Evolutionary conservation across 805 yeast species (phyloP).

Genomic region (Saccharomycopsis oosterbeekiorum): DNA sequence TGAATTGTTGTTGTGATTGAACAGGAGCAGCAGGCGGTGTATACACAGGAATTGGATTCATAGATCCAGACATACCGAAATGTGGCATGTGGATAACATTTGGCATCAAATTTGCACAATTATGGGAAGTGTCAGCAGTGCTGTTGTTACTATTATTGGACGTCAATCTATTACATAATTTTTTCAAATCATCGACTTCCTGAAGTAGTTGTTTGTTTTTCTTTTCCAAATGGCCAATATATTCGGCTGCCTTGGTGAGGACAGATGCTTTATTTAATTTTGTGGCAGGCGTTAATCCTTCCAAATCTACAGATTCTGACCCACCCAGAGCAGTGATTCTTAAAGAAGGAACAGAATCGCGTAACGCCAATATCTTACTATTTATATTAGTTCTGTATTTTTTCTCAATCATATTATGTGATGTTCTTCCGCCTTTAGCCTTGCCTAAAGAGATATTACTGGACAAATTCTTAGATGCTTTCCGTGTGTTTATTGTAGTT

Average conservation of each 20-base stretch:
- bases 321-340: slow-evolving; percentile 47
- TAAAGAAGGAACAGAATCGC: slow-evolving; percentile 72
- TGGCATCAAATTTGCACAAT: not conserved
- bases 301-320: slow-evolving; percentile 42
- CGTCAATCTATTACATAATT: slow-evolving; percentile 3
- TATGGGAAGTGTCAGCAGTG: not conserved
- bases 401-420: slow-evolving; percentile 76
- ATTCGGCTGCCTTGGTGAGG: slow-evolving; percentile 69
- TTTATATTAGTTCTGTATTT: slow-evolving; percentile 73
- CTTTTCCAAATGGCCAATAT: slow-evolving; percentile 60
- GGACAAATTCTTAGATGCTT: not conserved
- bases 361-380: slow-evolving; percentile 53
- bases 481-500: not conserved
- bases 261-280: slow-evolving; percentile 74
- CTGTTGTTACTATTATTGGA: not conserved
- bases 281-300: slow-evolving; percentile 66
- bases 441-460: slow-evolving; percentile 24
- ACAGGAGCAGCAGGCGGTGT: not conserved
- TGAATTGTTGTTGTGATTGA: not conserved
- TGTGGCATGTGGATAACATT: not conserved
- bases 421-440: slow-evolving; percentile 43
- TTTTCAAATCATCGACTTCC: slow-evolving; percentile 41
- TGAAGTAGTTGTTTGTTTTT: slow-evolving; percentile 41
- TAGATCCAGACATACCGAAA: not conserved
- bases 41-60: not conserved